Percentiles rank a stretch among this genome's conserved stretches.
Conservation (phyloP, 1,139 yeast species). For the Taphrina communis region DNA sequence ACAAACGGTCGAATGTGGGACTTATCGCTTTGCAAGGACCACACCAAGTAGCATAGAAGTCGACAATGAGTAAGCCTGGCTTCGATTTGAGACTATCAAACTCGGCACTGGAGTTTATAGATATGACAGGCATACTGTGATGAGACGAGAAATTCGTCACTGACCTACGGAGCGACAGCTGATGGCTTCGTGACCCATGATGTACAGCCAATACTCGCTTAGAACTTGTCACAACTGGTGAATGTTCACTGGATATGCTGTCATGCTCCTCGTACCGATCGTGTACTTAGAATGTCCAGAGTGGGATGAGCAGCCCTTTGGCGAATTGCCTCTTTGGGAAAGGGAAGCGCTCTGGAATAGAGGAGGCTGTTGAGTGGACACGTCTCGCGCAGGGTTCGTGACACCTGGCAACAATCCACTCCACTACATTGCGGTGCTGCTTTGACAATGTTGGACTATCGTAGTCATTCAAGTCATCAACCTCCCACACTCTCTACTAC, state of each 20-base stretch:
- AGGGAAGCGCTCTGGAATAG: too few species aligned
- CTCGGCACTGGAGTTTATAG: constrained; percentile 7
- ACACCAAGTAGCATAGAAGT: constrained; percentile 91
- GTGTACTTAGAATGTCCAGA: too few species aligned
- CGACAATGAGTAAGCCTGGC: constrained; percentile 64
- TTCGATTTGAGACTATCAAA: constrained; percentile 19
- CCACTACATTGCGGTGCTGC: not conserved
- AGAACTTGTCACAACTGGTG: not conserved
- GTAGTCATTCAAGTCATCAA: not conserved
- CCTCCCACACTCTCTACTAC: not conserved
- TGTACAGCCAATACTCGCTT: too few species aligned
- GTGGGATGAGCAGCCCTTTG: too few species aligned
- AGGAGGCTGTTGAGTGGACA: too few species aligned
- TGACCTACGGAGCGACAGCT: too few species aligned
- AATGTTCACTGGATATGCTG: too few species aligned
- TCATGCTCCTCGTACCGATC: too few species aligned
- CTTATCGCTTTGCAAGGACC: constrained; percentile 90
- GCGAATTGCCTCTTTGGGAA: too few species aligned
- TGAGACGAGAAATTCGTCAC: not conserved
- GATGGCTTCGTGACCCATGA: too few species aligned
- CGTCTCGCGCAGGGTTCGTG: too few species aligned
- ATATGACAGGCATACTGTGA: constrained; percentile 12
- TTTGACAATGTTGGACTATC: not conserved
- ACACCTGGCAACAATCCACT: too few species aligned
- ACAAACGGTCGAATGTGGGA: constrained; percentile 73